These are phyloP conservation scores for Endoconidiophora polonica DNA, from an alignment of 2,329 filamentous ascomycete species.

Conservation along the genomic window DNA sequence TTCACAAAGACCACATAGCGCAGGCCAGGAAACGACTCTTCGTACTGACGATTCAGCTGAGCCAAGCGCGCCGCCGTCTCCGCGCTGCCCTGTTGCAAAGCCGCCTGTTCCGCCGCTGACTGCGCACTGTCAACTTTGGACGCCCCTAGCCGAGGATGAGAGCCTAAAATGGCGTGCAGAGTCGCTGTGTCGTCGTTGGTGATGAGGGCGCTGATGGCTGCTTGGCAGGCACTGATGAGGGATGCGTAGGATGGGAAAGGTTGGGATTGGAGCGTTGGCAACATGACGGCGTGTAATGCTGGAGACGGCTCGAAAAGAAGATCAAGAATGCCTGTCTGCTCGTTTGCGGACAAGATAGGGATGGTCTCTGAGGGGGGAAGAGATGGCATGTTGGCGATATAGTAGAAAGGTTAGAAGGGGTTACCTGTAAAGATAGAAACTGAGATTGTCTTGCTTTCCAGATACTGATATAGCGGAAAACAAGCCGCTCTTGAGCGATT, in stretches of 20 bases:
- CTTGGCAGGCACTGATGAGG: conserved; percentile 50
- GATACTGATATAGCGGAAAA: too few relatives aligned
- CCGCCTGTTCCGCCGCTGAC: conserved; percentile 67
- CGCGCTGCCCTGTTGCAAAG: conserved; percentile 41
- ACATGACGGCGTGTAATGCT: conserved; percentile 53
- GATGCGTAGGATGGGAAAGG: conserved; percentile 50
- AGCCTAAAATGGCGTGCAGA: conserved; percentile 57
- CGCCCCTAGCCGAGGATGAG: conserved; percentile 71
- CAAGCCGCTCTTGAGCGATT: too few relatives aligned
- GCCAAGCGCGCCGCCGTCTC: conserved; percentile 42
- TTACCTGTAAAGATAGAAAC: neutral
- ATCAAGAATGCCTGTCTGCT: conserved; percentile 48
- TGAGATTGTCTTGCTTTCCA: neutral
- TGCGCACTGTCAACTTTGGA: conserved; percentile 68
- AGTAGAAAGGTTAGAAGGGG: neutral
- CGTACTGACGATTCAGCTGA: conserved; percentile 60
- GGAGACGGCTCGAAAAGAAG: conserved; percentile 70
- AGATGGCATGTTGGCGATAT: conserved; percentile 9
- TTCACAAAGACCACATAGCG: conserved; percentile 89
- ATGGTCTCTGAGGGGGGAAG: conserved; percentile 44
- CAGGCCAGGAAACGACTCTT: conserved; percentile 62
- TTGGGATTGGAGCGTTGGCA: conserved; percentile 42
- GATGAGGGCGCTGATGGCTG: conserved; percentile 42
- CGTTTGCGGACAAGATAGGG: conserved; percentile 33
- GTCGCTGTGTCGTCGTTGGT: conserved; percentile 29